Base-by-base conservation (phyloP, 257 asterid species). In the Cordia subcordata region DNA sequence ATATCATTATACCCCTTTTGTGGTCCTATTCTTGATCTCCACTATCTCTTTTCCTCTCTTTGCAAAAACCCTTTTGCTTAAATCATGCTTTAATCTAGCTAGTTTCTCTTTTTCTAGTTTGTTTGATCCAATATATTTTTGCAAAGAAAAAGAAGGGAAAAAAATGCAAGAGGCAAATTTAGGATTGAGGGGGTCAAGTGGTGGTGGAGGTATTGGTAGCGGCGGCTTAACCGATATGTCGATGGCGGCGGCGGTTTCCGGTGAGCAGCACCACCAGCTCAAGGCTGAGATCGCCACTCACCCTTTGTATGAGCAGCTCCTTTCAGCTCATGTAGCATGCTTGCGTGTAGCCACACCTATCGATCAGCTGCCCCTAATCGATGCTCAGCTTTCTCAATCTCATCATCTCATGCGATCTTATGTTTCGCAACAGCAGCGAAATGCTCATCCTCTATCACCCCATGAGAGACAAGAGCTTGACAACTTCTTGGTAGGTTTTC, bases 321-420 rank as follows among this genome's bases (percentile, higher is more conserved):
- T 93, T 33, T 75, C 96, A 14, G 97, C 96, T 13, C 99, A 93
- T 75, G 96, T 85, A 72, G 86, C 97, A 13, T 93, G 99, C 68
- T 83, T 93, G 4, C 88, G 96, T 5, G 99, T 89, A 1, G 99
- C 99, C n/a, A 93, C 99, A 59, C 99, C 99, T 4, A 85, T 89
- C 9, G 94, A 93, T 73, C 99, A 93, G 67, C 70, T 93, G 11
- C 97, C 95, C 0, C 77, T 86, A 10, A 89, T 93, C 37, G 99
- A 89, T 38, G 91, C 94, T 21, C 99, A 93, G 81, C 82, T 86
- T 52, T 74, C 96, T 0, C 95, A 93, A 15, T 83, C 95, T 13
- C 94, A 85, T 55, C 75, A 86, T 60, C 57, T 93, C 9, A 54
- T 81, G 68, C 75, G 90, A 17, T 82, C 94, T 66, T 89, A 93